These are phyloP conservation scores for Rubia peregrina DNA, from an alignment of 305 asterid species.

Conservation along the genomic window DNA sequence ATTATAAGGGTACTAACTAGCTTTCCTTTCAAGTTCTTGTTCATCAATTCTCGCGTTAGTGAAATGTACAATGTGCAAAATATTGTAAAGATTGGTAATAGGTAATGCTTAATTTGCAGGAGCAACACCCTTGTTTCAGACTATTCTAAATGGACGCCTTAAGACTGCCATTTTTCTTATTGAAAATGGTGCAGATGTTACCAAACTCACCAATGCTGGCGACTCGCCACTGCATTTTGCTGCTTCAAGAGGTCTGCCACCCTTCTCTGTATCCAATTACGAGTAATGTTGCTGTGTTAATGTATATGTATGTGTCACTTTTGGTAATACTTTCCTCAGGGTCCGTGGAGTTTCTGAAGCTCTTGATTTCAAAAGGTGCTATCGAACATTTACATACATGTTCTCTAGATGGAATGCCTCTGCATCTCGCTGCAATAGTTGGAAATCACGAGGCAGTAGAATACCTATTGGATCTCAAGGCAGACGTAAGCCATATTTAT, in stretches of 20 bases:
- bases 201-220: neutral
- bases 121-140: neutral
- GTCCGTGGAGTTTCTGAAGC: neutral
- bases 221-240: neutral
- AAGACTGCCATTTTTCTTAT: neutral
- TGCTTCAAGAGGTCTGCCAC: neutral
- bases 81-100: neutral
- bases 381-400: neutral
- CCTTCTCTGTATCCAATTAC: neutral
- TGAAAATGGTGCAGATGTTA: neutral
- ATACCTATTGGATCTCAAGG: neutral
- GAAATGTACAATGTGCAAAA: too few relatives aligned
- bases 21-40: neutral
- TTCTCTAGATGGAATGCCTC: neutral
- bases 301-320: neutral
- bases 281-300: neutral
- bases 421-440: neutral
- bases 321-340: neutral
- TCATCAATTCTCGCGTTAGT: too few relatives aligned
- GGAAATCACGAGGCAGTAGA: neutral
- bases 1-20: neutral
- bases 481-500: neutral
- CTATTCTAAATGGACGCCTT: neutral
- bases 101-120: neutral
- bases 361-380: constrained; percentile 3